Percentiles rank a stretch among this genome's conserved stretches.
phyloP scores from a whole-genome alignment of 805 yeast genomes.

The Metschnikowia drakensbergensis region DNA sequence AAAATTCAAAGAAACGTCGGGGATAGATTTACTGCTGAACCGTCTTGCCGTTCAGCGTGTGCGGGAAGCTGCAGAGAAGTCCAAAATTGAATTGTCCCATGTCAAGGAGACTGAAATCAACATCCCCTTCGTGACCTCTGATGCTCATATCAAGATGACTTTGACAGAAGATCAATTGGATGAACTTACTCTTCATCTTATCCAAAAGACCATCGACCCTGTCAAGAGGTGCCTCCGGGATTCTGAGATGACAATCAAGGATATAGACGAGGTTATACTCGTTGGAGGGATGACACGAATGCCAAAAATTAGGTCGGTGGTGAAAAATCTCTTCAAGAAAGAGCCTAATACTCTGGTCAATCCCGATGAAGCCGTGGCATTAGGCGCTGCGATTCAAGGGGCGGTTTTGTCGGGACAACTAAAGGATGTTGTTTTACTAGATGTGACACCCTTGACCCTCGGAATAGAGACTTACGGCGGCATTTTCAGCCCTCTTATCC shows the following conservation, averaged over 20 bases:
- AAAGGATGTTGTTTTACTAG: constrained; percentile 25
- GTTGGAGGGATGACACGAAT: constrained; percentile 92
- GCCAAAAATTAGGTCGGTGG: constrained; percentile 72
- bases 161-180: constrained; percentile 69
- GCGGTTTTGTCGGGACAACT: constrained; percentile 27
- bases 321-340: constrained; percentile 54
- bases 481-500: constrained; percentile 71
- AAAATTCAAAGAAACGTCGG: constrained; percentile 51
- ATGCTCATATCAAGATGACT: constrained; percentile 55
- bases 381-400: constrained; percentile 31
- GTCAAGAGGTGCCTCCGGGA: constrained; percentile 72
- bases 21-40: constrained; percentile 47
- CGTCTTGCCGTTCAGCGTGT: constrained; percentile 67
- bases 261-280: constrained; percentile 68
- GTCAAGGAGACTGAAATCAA: constrained; percentile 57
- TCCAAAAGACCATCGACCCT: constrained; percentile 66
- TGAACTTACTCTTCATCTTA: constrained; percentile 58
- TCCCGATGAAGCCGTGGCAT: constrained; percentile 54
- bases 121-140: constrained; percentile 64
- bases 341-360: constrained; percentile 70
- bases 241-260: constrained; percentile 61
- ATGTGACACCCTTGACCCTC: constrained; percentile 26
- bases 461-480: constrained; percentile 88
- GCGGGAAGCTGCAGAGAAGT: constrained; percentile 74
- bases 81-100: constrained; percentile 72